phyloP scores from a whole-genome alignment of 495 filamentous ascomycete genomes.

The Choiromyces venosus region DNA sequence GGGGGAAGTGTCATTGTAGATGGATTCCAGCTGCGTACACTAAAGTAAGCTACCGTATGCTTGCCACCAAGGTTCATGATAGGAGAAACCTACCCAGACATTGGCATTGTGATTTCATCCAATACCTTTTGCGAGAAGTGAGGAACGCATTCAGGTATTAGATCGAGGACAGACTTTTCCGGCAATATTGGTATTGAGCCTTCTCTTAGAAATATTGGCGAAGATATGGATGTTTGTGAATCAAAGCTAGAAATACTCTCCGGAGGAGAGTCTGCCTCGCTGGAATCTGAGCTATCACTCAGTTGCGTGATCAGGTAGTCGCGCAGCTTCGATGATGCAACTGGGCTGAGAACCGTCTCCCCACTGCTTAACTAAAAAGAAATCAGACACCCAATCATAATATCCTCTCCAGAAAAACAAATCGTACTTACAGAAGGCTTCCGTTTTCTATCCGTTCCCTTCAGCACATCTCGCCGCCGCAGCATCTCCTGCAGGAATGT shows the following conservation, averaged over 20 bases:
- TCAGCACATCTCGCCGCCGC: conserved; percentile 18
- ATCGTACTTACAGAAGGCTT: conserved; percentile 32
- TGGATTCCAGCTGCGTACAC: conserved; percentile 30
- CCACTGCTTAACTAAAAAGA: conserved; percentile 16
- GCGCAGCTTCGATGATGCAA: conserved; percentile 8
- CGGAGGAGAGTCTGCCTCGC: conserved; percentile 27
- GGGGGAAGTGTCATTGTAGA: conserved; percentile 34
- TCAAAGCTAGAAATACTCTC: conserved; percentile 30
- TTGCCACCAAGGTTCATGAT: background rate
- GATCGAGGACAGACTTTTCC: conserved; percentile 27
- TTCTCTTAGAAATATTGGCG: conserved; percentile 25
- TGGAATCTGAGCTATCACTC: conserved; percentile 31
- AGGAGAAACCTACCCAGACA: conserved; percentile 27
- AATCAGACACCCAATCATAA: conserved; percentile 18
- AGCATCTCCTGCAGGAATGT: conserved; percentile 32
- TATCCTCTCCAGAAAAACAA: background rate
- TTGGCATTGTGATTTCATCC: conserved; percentile 33
- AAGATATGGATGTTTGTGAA: conserved; percentile 25
- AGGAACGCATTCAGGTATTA: conserved; percentile 22
- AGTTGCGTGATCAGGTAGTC: conserved; percentile 12
- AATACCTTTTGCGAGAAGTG: conserved; percentile 24
- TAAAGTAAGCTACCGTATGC: conserved; percentile 22
- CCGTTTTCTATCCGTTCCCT: conserved; percentile 24
- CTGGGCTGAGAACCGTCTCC: conserved; percentile 14
- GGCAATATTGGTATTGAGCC: conserved; percentile 12